Evolutionary conservation across 116 monocot genomes (phyloP), one percentile per base, ranked within the genome.

Genomic region (Posidonia oceanica): DNA sequence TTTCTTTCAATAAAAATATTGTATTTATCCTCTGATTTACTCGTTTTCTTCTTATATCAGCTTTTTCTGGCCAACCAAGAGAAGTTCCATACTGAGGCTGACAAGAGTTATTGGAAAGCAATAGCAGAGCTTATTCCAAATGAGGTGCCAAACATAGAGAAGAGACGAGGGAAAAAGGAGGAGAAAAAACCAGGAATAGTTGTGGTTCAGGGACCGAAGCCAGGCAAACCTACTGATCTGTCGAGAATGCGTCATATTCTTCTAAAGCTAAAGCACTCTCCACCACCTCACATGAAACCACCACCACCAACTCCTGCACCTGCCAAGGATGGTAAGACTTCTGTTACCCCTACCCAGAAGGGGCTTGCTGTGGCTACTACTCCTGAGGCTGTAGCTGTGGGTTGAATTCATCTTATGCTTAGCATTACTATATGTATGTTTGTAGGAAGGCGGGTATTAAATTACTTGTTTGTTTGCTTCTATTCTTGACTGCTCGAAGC

Each of bases 211-310:
- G 94, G 94, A 13, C 94, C 94, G 6, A 94, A 94, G 75, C 94
- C 94, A 0, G 94, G 94, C 38, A 94, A 94, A 62, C 94, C 89
- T 5, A 94, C 94, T n/a, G 94, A 94, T 72, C 79, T 94, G 38
- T 77, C 89, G 12, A 83, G 94, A 70, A 83, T 94, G 87, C 84
- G 94, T 14, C 89, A 89, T 54, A 78, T 94, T 14, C 72, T 94
- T 41, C 39, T 83, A 17, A 85, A 87, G 78, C 80, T 94, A 51
- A 89, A 94, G 78, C 84, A 89, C 58, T 77, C 72, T 37, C 86
- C 77, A 7, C 89, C 89, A 2, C 71, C 84, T 5, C 89, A 93
- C 76, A 86, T 93, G 93, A 83, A 79, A 14, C 83, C 87, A 4
- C 76, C 76, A 0, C 80, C 85, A 2, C 74, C 87, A 48, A 48